Percentiles rank a stretch among this genome's conserved stretches.
Evolutionary conservation across 2,329 filamentous ascomycete species (phyloP).

Genomic region (Ceratocystis huliohia): DNA sequence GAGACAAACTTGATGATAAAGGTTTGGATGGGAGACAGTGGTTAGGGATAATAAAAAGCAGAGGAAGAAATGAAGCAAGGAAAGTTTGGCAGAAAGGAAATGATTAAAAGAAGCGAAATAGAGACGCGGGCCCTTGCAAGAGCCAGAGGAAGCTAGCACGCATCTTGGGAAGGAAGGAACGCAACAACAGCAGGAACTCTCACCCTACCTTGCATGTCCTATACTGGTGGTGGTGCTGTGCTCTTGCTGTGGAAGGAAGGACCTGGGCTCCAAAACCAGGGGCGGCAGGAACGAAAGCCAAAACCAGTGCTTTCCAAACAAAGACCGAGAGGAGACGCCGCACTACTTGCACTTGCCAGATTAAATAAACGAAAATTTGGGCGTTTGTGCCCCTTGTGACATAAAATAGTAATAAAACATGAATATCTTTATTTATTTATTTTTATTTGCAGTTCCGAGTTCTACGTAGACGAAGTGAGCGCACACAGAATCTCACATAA

Average conservation of each 20-base stretch:
- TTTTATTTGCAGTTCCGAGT: too few species aligned
- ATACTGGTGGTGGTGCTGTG: too few species aligned
- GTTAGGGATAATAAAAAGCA: slow-evolving; percentile 5
- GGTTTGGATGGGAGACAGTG: background rate
- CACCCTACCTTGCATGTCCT: too few species aligned
- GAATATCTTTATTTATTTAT: too few species aligned
- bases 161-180: background rate
- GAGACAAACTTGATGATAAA: background rate
- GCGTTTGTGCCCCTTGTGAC: background rate
- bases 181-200: background rate
- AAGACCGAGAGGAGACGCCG: background rate
- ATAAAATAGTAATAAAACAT: background rate
- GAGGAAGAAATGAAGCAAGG: slow-evolving; percentile 9
- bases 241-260: background rate
- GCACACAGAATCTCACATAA: too few species aligned
- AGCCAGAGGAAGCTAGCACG: background rate
- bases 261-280: slow-evolving; percentile 15
- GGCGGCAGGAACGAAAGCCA: slow-evolving; percentile 15
- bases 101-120: slow-evolving; percentile 20
- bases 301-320: slow-evolving; percentile 9
- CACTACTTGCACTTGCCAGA: background rate
- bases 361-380: too few species aligned
- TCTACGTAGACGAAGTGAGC: too few species aligned
- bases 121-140: slow-evolving; percentile 6
- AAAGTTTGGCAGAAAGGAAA: slow-evolving; percentile 19